A percentile compares a stretch with the other conserved stretches of the same genome.
Evolutionary conservation across 305 asterid species (phyloP).

Genomic region (Coffea humblotiana): DNA sequence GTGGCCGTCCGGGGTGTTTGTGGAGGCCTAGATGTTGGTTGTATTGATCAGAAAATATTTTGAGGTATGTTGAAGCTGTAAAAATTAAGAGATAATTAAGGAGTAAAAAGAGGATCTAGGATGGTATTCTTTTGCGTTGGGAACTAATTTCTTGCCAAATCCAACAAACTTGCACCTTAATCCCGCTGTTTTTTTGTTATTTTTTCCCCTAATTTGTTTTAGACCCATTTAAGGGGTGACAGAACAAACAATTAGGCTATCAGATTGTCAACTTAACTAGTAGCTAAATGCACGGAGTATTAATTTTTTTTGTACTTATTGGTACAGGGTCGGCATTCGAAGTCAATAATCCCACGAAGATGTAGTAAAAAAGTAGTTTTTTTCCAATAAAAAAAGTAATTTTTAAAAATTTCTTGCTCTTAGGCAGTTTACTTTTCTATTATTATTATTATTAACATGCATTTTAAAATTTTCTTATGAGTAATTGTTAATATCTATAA

Average conservation of each 20-base stretch:
- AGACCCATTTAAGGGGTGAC: not conserved
- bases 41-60: not conserved
- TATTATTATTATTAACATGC: too few species aligned
- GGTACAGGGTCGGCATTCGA: not conserved
- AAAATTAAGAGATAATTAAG: not conserved
- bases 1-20: not conserved
- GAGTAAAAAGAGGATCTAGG: conserved; percentile 50
- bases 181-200: not conserved
- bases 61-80: not conserved
- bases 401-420: not conserved
- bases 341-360: not conserved
- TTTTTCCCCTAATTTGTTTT: not conserved
- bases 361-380: not conserved
- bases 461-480: too few species aligned
- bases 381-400: not conserved
- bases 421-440: too few species aligned
- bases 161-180: not conserved
- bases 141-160: not conserved
- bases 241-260: too few species aligned
- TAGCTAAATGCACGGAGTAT: not conserved
- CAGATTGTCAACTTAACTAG: not conserved
- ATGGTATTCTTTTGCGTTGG: not conserved
- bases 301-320: too few species aligned
- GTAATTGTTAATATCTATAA: too few species aligned
- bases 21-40: not conserved